These are phyloP conservation scores for Peronospora farinosa DNA, from an alignment of 352 stramenopile genomes.

Conservation along the genomic window DNA sequence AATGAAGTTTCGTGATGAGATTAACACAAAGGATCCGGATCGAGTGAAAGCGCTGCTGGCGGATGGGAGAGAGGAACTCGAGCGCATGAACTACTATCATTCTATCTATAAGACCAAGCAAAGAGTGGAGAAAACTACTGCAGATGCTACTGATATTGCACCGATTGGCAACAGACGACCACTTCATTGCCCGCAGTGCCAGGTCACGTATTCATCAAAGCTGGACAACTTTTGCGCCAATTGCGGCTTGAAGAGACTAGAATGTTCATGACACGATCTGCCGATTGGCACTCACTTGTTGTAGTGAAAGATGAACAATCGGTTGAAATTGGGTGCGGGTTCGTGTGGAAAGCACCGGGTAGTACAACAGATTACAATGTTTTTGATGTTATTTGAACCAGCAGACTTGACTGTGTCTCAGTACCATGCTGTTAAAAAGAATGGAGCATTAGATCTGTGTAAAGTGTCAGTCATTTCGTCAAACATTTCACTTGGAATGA, in stretches of 20 bases:
- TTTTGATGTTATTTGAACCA: background rate
- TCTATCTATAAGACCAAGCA: conserved; percentile 71
- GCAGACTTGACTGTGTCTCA: background rate
- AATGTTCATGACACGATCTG: conserved; percentile 15
- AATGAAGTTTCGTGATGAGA: conserved; percentile 73
- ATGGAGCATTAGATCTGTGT: conserved; percentile 16
- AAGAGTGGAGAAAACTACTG: conserved; percentile 14
- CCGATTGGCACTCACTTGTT: background rate
- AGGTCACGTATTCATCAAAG: conserved; percentile 35
- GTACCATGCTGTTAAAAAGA: background rate
- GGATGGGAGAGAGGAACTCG: conserved; percentile 67
- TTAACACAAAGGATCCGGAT: conserved; percentile 40
- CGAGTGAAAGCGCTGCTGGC: conserved; percentile 49
- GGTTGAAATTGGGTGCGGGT: background rate
- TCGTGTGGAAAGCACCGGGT: background rate
- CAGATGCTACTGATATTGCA: background rate
- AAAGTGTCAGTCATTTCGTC: conserved; percentile 6
- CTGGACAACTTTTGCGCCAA: conserved; percentile 71
- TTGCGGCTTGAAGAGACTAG: conserved; percentile 51
- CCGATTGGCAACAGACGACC: conserved; percentile 5
- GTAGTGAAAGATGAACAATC: background rate
- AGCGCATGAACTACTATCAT: conserved; percentile 86
- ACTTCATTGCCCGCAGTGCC: conserved; percentile 35
- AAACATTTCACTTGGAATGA: background rate
- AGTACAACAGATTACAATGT: background rate